phyloP scores from a whole-genome alignment of 2,329 filamentous ascomycete genomes.

The Fusarium sp. region DNA sequence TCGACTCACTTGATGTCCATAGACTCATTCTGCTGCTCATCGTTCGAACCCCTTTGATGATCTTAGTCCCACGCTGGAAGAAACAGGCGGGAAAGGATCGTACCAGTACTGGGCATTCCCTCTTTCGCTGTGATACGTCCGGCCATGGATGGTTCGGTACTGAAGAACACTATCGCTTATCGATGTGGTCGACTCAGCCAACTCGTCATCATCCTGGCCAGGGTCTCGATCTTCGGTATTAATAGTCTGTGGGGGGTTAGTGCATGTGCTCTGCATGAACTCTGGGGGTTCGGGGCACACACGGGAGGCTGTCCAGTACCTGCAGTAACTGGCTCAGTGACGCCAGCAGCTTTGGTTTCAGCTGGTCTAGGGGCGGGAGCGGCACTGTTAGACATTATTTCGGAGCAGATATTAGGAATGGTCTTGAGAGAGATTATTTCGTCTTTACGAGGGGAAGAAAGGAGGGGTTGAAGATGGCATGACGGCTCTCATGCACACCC shows the following conservation, averaged over 20 bases:
- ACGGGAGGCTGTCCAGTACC: background rate
- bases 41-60: background rate
- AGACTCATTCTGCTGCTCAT: slow-evolving; percentile 8
- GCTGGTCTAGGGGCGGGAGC: background rate
- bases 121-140: background rate
- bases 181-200: background rate
- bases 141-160: background rate
- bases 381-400: background rate
- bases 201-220: background rate
- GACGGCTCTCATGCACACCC: background rate
- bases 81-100: too few relatives aligned
- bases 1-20: slow-evolving; percentile 15
- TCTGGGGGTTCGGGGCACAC: background rate
- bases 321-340: background rate
- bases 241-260: background rate
- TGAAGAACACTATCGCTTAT: background rate
- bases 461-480: background rate
- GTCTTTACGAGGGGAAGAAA: background rate
- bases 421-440: background rate
- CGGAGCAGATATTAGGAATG: too few relatives aligned
- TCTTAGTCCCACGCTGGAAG: background rate
- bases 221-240: background rate
- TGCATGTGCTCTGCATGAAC: background rate
- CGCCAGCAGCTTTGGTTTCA: background rate
- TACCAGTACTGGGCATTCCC: background rate